phyloP scores from a whole-genome alignment of 306 rosid genomes.

The Malus orientalis region DNA sequence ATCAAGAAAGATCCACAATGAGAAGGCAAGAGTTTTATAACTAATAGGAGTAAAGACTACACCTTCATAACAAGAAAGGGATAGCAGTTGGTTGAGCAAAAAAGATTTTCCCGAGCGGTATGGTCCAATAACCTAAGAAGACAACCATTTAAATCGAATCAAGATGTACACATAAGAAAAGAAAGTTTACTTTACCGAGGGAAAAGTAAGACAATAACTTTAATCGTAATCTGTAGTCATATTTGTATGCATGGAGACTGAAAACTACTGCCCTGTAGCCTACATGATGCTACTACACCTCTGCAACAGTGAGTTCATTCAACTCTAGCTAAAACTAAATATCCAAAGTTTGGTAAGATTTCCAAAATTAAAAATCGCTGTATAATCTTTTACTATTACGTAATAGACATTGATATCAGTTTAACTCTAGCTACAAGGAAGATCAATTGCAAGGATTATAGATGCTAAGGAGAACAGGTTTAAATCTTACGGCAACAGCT shows the following conservation, averaged over 20 bases:
- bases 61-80: slow-evolving; percentile 97
- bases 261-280: neutral
- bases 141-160: slow-evolving; percentile 1
- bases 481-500: slow-evolving; percentile 72
- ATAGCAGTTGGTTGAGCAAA: slow-evolving; percentile 93
- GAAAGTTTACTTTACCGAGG: neutral
- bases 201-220: neutral
- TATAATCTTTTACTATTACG: neutral
- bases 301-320: neutral
- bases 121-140: slow-evolving; percentile 85
- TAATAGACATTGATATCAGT: neutral
- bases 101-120: slow-evolving; percentile 96
- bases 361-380: neutral
- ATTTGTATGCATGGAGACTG: neutral
- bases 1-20: slow-evolving; percentile 1
- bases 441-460: neutral
- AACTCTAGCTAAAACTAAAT: neutral
- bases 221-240: no score
- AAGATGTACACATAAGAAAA: neutral
- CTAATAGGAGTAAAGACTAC: slow-evolving; percentile 12
- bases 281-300: neutral
- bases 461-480: neutral
- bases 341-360: neutral
- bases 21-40: neutral
- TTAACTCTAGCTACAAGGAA: neutral